Base-by-base conservation (phyloP, 768 basidiomycete species). In the Phaeotremella skinneri region DNA sequence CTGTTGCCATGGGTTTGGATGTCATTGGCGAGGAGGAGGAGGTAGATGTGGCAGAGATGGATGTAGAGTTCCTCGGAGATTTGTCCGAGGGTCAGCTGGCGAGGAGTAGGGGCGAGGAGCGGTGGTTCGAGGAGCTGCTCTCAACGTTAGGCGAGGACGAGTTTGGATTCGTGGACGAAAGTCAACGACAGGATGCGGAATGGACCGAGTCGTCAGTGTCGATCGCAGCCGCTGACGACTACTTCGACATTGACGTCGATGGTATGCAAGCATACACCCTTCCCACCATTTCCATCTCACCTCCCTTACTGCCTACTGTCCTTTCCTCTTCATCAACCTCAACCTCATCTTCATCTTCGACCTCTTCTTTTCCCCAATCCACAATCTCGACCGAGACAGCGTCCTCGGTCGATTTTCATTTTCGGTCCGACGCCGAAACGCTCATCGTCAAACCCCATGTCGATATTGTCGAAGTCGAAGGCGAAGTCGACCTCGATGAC, bases 11-110 rank as follows among this genome's bases (percentile, higher is more conserved):
- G 64, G 71, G 66, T 7, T 54, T 73, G 5, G 66, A 68, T 43
- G 64, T 69, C 37, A 59, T 69, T 37, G 64, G 64, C n/a, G 71
- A 73, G 55, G 70, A 69, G 4, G 69, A 68, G 4, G 70, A 68
- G 50, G 66, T 63, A 20, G 67, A 68, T 49, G 60, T 56, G 42
- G 58, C 26, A 14, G 49, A 58, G 3, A 47, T 52, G 4, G 55
- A 60, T 13, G 43, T 16, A 21, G 43, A 6, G 7, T 13, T 45
- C 7, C 6, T 7, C 21, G 43, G 21, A 45, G 21, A n/a, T n/a
- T n/a, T 45, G 13, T 13, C 11, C 23, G 58, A 58, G 45, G 29
- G 25, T 20, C 45, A 52, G 27, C 27, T 25, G 9, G 42, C 9
- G 6, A 21, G 26, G 14, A 23, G 30, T 25, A 11, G 34, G n/a